Base-by-base conservation (phyloP, 176 grass and related monocot species). In the Puccinellia tenuiflora region DNA sequence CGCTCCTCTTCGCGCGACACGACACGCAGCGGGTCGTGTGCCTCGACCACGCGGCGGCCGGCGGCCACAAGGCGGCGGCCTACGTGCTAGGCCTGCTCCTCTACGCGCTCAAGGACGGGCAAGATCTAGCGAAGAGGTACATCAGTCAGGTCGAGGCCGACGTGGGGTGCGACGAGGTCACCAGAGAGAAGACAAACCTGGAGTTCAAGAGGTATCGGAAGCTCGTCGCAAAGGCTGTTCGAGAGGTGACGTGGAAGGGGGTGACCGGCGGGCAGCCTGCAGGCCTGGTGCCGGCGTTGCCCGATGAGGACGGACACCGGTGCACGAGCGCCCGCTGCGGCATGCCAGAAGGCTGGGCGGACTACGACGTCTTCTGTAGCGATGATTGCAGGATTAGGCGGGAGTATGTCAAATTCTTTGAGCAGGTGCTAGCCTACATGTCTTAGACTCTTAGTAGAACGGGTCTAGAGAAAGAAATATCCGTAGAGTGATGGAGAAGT, bases 71-170 rank as follows among this genome's bases (percentile, higher is more conserved):
- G 61, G n/a, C 20, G 3, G 68, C 71, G 17, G 71, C 78, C 0
- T 77, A 89, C 62, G 69, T 77, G 42, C 62, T 85, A 9, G 88
- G 71, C 0, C n/a, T 85, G 31, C 30, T 89, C 38, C 34, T 34
- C 29, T 85, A 81, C 53, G 18, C 0, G 0, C 2, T 0, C 16
- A 43, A 2, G 5, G 31, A 28, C 6, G 1, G 13, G 0, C 11
- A 22, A 2, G 40, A 14, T 7, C 2, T 7, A 5, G 83, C 39
- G 0, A 25, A 37, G 13, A 7, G 5, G 21, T 62, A 63, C 63
- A 33, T 85, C 3, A 40, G 42, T 2, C 60, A 70, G 24, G 29
- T 81, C 1, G 87, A 89, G 22, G 60, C 7, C 24, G 11, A 14
- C 56, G 54, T 3, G 22, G 53, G 21, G 54, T 57, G 54, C 54